Base-by-base conservation (phyloP, 768 basidiomycete species). In the Baorangia bicolor region DNA sequence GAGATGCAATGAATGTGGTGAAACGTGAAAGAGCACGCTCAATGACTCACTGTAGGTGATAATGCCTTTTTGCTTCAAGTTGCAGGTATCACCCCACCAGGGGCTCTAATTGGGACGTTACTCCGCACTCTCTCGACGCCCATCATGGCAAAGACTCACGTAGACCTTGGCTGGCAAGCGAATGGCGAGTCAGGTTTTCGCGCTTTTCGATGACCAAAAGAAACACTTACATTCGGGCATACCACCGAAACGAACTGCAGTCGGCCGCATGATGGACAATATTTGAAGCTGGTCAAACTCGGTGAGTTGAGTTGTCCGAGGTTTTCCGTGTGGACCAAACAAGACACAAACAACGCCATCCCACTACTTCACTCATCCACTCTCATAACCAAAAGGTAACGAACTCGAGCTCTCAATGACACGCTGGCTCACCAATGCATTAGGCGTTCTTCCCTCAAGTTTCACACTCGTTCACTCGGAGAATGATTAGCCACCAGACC, bases 71-170 rank as follows among this genome's bases (percentile, higher is more conserved):
- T 87, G 86, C 69, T 84, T 86, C 63, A 78, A 78, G 41, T 80
- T 76, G 57, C 82, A 81, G 62, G 79, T 77, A 74, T 89, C 86
- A 75, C 93, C 94, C 93, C 94, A 97, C 94, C 94, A 97, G 49
- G 86, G 77, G 73, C 80, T 88, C 92, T 95, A 69, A 31, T 53
- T 53, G 44, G 50, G 34, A 42, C 21, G 40, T 64, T 49, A 57
- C n/a, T 55, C 42, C 14, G 9, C 7, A 27, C 23, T 14, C 34
- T 46, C 23, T 44, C 21, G 16, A n/a, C 34, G 25, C 46, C 46
- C 38, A 37, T 27, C n/a, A 39, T 34, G 31, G 47, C 35, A 39
- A 49, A 33, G 46, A 80, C 91, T 82, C 78, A 93, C 92, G 74
- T 85, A 94, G 77, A 79, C 80, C 78, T 89, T 90, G 75, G 82